phyloP scores from a whole-genome alignment of 805 yeast species.

The Candida golubevii region DNA sequence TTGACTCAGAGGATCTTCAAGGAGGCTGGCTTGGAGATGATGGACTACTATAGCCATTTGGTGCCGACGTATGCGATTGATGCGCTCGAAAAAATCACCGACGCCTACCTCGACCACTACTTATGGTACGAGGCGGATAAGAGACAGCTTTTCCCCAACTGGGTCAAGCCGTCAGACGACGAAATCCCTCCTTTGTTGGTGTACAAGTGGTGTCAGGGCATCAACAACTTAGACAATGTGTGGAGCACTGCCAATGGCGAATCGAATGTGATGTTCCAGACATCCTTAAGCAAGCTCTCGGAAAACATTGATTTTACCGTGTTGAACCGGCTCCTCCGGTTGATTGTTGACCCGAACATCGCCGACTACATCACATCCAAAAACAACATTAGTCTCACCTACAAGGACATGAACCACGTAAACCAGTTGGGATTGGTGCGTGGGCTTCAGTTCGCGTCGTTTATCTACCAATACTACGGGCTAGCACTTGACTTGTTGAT shows the following conservation, averaged over 20 bases:
- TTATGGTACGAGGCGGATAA: constrained; percentile 94
- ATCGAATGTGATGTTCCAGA: constrained; percentile 79
- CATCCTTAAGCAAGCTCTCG: constrained; percentile 62
- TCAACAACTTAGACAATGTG: constrained; percentile 69
- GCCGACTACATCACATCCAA: constrained; percentile 95
- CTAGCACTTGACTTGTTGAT: constrained; percentile 75
- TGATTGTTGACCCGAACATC: constrained; percentile 81
- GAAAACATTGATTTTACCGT: constrained; percentile 89
- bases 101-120: constrained; percentile 92
- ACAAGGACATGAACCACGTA: constrained; percentile 92
- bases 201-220: constrained; percentile 91
- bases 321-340: constrained; percentile 71
- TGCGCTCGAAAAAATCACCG: constrained; percentile 92
- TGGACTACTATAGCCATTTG: constrained; percentile 81
- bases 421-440: constrained; percentile 84
- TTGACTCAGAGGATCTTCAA: constrained; percentile 89
- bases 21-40: constrained; percentile 82
- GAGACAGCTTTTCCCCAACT: constrained; percentile 82
- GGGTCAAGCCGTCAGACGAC: constrained; percentile 93
- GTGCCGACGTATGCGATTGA: constrained; percentile 86
- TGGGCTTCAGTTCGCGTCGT: constrained; percentile 88
- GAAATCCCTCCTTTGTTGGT: constrained; percentile 91
- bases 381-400: constrained; percentile 75
- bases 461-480: constrained; percentile 88
- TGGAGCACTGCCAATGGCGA: constrained; percentile 80